Evolutionary conservation across 352 stramenopile genomes (phyloP).

Genomic region (Vaucheria bursata): DNA sequence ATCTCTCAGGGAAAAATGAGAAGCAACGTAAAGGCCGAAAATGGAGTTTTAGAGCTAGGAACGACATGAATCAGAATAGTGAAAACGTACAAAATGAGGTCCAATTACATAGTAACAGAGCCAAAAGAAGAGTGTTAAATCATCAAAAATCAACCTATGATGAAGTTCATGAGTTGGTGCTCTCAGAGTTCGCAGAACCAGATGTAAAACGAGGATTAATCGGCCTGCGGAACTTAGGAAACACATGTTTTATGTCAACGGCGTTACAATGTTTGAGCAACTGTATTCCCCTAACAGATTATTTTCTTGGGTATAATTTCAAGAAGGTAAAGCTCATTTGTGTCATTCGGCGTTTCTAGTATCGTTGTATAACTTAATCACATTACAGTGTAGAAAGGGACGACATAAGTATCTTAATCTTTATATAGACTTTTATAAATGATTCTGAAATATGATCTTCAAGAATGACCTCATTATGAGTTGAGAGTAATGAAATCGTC

Average conservation of each 20-base stretch:
- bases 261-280: slow-evolving; percentile 84
- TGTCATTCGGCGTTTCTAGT: no score
- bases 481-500: no score
- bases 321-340: background rate
- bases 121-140: background rate
- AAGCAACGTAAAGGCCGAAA: background rate
- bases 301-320: slow-evolving; percentile 75
- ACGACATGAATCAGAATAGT: background rate
- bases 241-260: slow-evolving; percentile 68
- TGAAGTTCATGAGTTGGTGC: background rate
- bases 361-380: no score
- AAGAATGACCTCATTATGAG: no score
- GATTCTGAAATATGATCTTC: no score
- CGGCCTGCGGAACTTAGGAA: slow-evolving; percentile 68
- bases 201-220: background rate
- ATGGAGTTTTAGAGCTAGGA: background rate
- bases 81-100: no score
- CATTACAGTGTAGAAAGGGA: no score
- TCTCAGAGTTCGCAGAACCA: background rate
- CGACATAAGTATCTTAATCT: no score
- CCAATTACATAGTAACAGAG: no score
- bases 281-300: slow-evolving; percentile 77
- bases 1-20: no score
- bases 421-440: no score
- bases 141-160: background rate